Percentiles rank a stretch among this genome's conserved stretches.
Conservation (phyloP, 2,329 filamentous ascomycete species). For the Venturia effusa region DNA sequence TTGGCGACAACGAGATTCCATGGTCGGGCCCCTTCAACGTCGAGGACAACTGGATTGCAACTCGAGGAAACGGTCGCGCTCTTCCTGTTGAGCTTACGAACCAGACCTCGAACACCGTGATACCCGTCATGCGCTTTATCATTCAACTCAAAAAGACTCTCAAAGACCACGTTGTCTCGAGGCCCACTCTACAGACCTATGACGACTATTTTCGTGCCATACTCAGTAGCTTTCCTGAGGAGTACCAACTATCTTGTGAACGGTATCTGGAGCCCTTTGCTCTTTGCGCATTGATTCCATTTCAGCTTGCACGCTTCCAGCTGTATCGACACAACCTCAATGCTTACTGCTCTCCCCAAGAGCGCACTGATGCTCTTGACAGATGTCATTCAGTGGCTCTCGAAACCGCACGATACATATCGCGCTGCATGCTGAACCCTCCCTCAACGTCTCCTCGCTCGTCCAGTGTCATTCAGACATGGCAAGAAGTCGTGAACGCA, state of each 20-base stretch:
- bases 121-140: slow-evolving; percentile 72
- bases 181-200: slow-evolving; percentile 61
- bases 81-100: slow-evolving; percentile 39
- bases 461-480: slow-evolving; percentile 20
- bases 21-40: slow-evolving; percentile 32
- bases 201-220: slow-evolving; percentile 72
- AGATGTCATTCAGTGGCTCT: slow-evolving; percentile 63
- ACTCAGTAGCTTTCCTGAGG: slow-evolving; percentile 61
- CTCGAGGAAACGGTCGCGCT: slow-evolving; percentile 34
- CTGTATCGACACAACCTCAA: slow-evolving; percentile 83
- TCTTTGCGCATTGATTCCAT: slow-evolving; percentile 62
- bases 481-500: slow-evolving; percentile 49
- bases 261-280: slow-evolving; percentile 62
- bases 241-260: slow-evolving; percentile 57
- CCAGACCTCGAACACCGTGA: slow-evolving; percentile 64
- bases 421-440: slow-evolving; percentile 47
- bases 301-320: slow-evolving; percentile 74
- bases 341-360: slow-evolving; percentile 54
- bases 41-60: slow-evolving; percentile 66
- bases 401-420: slow-evolving; percentile 69
- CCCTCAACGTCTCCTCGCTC: slow-evolving; percentile 17
- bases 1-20: slow-evolving; percentile 1
- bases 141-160: slow-evolving; percentile 62
- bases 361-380: slow-evolving; percentile 62
- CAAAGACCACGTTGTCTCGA: slow-evolving; percentile 53